A percentile compares a stretch with the other conserved stretches of the same genome.
These are phyloP conservation scores for Nothophoma quercina DNA, from an alignment of 2,329 filamentous ascomycete species.

Conservation along the genomic window DNA sequence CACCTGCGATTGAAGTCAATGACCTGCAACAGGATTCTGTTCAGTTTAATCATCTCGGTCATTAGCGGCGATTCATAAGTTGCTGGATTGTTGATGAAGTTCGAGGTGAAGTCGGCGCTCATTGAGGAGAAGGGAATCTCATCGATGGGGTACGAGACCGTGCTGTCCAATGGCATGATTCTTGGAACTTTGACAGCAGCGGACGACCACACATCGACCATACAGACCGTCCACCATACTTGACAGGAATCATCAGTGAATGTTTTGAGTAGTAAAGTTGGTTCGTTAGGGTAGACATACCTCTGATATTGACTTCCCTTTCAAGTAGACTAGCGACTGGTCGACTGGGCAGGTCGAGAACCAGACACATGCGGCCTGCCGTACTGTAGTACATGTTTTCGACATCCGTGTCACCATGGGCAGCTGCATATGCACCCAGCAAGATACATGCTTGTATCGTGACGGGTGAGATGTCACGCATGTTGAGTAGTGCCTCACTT, in stretches of 20 bases:
- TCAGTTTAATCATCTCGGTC: conserved; percentile 37
- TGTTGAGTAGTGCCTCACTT: conserved; percentile 28
- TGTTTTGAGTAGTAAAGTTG: not conserved
- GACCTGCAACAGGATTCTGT: conserved; percentile 30
- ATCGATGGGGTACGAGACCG: conserved; percentile 31
- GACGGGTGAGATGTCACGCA: conserved; percentile 26
- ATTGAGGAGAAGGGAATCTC: conserved; percentile 32
- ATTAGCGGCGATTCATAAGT: conserved; percentile 28
- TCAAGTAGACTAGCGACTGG: conserved; percentile 29
- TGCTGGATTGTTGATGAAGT: conserved; percentile 17
- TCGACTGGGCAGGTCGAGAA: conserved; percentile 29
- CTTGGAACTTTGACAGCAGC: conserved; percentile 30
- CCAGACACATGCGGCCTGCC: conserved; percentile 32
- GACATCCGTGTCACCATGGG: conserved; percentile 32
- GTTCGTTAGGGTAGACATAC: not conserved
- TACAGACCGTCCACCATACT: conserved; percentile 35
- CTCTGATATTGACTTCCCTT: conserved; percentile 34
- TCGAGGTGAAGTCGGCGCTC: conserved; percentile 20
- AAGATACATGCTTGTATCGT: conserved; percentile 31
- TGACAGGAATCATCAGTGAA: not conserved
- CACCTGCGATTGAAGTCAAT: conserved; percentile 34
- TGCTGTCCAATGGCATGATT: conserved; percentile 32
- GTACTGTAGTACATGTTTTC: conserved; percentile 35
- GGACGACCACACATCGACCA: conserved; percentile 38
- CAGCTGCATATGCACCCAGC: conserved; percentile 33